Conservation (phyloP, 768 basidiomycete genomes). For the Naganishia antarctica region DNA sequence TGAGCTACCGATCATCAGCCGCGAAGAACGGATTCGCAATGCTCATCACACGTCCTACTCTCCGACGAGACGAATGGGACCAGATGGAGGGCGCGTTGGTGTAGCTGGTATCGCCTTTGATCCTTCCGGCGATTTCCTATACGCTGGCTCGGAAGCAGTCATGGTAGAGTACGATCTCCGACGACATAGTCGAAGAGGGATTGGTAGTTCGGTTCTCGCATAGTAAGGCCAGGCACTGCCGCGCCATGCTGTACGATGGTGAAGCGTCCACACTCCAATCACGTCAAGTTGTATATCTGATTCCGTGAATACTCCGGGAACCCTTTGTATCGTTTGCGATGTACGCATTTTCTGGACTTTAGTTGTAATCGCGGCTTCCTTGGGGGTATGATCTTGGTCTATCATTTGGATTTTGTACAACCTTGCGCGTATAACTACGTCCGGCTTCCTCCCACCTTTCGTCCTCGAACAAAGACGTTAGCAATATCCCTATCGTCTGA, state of each 20-base stretch:
- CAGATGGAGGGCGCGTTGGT: constrained; percentile 42
- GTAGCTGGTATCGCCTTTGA: constrained; percentile 72
- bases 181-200: constrained; percentile 16
- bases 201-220: constrained; percentile 15
- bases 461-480: constrained; percentile 77
- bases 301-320: too few species aligned
- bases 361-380: too few species aligned
- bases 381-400: too few species aligned
- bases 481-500: constrained; percentile 66
- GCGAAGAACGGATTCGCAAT: constrained; percentile 19
- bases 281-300: not conserved
- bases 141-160: constrained; percentile 62
- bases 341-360: too few species aligned
- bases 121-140: constrained; percentile 62
- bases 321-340: too few species aligned
- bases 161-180: constrained; percentile 73
- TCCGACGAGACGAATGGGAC: constrained; percentile 28
- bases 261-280: too few species aligned
- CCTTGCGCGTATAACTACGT: not conserved
- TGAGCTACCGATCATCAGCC: constrained; percentile 37
- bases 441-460: constrained; percentile 62
- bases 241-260: too few species aligned
- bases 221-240: not conserved
- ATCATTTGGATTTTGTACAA: too few species aligned
- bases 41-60: constrained; percentile 17